Percentiles rank a stretch among this genome's conserved stretches.
phyloP scores from a whole-genome alignment of 1,284 basidiomycete genomes.

The Microbotryomycetes sp. region DNA sequence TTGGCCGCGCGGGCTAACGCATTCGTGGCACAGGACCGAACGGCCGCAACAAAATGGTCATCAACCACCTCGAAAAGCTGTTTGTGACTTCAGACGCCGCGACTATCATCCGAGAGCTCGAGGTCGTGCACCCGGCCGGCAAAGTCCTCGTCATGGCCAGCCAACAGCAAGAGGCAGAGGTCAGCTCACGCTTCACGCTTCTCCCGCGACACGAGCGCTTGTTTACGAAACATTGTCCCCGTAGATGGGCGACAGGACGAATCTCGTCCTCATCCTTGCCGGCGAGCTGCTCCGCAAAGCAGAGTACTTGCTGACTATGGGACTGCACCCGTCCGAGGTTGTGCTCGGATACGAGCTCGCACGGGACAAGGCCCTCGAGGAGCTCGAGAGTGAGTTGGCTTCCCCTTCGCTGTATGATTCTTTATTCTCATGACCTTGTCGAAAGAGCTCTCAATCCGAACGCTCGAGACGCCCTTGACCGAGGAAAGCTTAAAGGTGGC shows the following conservation, averaged over 20 bases:
- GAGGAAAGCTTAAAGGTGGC: slow-evolving; percentile 67
- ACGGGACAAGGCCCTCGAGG: slow-evolving; percentile 71
- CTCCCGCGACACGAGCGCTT: background rate
- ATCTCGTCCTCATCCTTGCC: slow-evolving; percentile 88
- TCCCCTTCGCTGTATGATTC: slow-evolving; percentile 62
- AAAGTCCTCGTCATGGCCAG: slow-evolving; percentile 96
- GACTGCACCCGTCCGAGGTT: slow-evolving; percentile 82
- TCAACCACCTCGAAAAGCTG: slow-evolving; percentile 89
- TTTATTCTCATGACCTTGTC: slow-evolving; percentile 38
- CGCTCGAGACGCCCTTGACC: slow-evolving; percentile 70
- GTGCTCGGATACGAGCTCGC: slow-evolving; percentile 95
- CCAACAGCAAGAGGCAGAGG: slow-evolving; percentile 92
- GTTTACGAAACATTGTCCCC: background rate
- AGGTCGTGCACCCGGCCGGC: slow-evolving; percentile 96
- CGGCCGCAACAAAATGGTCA: slow-evolving; percentile 88
- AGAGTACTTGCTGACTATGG: slow-evolving; percentile 88
- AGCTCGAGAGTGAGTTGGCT: slow-evolving; percentile 72
- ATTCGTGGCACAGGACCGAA: slow-evolving; percentile 40
- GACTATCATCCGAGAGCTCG: slow-evolving; percentile 96
- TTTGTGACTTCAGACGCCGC: slow-evolving; percentile 99
- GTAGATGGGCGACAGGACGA: slow-evolving; percentile 93
- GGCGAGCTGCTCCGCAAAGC: slow-evolving; percentile 94
- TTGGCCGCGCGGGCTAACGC: background rate
- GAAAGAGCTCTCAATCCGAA: slow-evolving; percentile 40
- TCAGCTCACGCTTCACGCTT: slow-evolving; percentile 43